A percentile compares a stretch with the other conserved stretches of the same genome.
phyloP scores from a whole-genome alignment of 2,329 filamentous ascomycete species.

The Exophiala sp. region DNA sequence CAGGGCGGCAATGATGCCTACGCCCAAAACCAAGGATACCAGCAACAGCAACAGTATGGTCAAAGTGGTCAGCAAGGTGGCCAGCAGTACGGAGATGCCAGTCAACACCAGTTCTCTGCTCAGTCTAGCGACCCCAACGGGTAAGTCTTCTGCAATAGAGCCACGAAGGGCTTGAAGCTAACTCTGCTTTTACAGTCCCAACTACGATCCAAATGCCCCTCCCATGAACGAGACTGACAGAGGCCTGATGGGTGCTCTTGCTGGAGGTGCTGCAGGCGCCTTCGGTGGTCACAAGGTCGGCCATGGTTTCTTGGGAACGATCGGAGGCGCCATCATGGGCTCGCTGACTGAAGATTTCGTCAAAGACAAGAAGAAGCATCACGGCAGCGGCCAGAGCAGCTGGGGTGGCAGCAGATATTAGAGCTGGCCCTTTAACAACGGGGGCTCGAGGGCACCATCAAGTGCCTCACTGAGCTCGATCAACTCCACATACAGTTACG shows the following conservation, averaged over 20 bases:
- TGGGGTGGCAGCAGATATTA: slow-evolving; percentile 26
- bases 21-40: slow-evolving; percentile 23
- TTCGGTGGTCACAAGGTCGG: slow-evolving; percentile 55
- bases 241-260: slow-evolving; percentile 55
- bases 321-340: slow-evolving; percentile 32
- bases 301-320: slow-evolving; percentile 56
- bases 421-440: not conserved
- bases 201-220: slow-evolving; percentile 43
- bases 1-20: slow-evolving; percentile 21
- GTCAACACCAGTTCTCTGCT: slow-evolving; percentile 23
- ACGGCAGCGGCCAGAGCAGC: slow-evolving; percentile 23
- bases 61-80: slow-evolving; percentile 12
- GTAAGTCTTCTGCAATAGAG: not conserved
- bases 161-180: not conserved
- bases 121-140: slow-evolving; percentile 42
- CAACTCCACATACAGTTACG: not conserved
- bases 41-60: slow-evolving; percentile 15
- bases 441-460: not conserved
- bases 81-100: slow-evolving; percentile 20
- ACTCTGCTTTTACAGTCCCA: slow-evolving; percentile 12
- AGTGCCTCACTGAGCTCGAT: not conserved
- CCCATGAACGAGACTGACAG: slow-evolving; percentile 50
- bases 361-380: slow-evolving; percentile 45
- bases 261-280: slow-evolving; percentile 56
- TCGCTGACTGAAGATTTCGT: slow-evolving; percentile 45